Conservation (phyloP, 345 rosid species). For the Rubroshorea leprosula region DNA sequence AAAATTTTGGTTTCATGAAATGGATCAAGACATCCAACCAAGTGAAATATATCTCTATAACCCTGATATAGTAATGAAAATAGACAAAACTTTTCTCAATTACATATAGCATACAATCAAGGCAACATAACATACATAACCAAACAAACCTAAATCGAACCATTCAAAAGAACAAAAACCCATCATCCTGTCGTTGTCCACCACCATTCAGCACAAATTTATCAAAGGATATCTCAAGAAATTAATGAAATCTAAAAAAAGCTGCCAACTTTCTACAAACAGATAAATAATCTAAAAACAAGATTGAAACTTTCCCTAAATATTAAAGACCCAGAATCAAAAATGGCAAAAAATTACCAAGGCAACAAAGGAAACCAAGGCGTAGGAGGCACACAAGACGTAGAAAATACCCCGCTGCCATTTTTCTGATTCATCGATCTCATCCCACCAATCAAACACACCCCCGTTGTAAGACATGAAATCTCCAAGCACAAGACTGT, state of each 20-base stretch:
- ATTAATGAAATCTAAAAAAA: background rate
- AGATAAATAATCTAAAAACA: background rate
- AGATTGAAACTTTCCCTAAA: constrained; percentile 7
- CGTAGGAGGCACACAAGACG: constrained; percentile 42
- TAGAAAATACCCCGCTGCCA: constrained; percentile 53
- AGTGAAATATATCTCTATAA: too few species aligned
- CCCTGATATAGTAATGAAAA: too few species aligned
- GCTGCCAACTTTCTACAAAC: background rate
- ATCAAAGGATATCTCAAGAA: background rate
- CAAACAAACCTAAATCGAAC: background rate
- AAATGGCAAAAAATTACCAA: constrained; percentile 27
- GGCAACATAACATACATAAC: too few species aligned
- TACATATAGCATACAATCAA: too few species aligned
- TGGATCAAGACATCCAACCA: too few species aligned
- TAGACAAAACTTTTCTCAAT: too few species aligned
- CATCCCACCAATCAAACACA: constrained; percentile 47
- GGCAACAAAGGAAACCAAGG: constrained; percentile 47
- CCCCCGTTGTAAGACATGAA: constrained; percentile 6
- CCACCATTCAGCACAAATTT: background rate
- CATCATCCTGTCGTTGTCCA: background rate
- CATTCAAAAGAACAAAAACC: background rate
- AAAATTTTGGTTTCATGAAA: too few species aligned
- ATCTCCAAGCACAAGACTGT: constrained; percentile 8
- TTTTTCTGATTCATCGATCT: constrained; percentile 40
- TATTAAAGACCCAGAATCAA: background rate